These are phyloP conservation scores for Fusarium bulbicola DNA, from an alignment of 2,329 filamentous ascomycete species.

Conservation along the genomic window DNA sequence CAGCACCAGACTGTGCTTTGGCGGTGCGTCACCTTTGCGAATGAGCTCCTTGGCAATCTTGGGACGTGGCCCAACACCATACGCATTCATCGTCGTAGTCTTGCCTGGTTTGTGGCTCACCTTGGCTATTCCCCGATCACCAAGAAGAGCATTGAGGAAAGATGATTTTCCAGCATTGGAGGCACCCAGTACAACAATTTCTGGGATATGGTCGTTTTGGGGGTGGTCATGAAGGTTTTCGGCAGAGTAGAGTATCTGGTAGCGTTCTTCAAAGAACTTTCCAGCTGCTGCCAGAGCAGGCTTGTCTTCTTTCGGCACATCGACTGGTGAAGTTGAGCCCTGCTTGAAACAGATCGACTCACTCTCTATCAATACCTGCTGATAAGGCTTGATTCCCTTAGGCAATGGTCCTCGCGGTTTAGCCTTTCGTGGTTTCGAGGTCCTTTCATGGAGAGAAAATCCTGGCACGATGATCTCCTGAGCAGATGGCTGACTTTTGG, in stretches of 20 bases:
- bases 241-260: constrained; percentile 60
- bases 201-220: constrained; percentile 62
- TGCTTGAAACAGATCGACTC: constrained; percentile 37
- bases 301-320: constrained; percentile 32
- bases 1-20: constrained; percentile 58
- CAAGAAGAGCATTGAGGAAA: constrained; percentile 83
- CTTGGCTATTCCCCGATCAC: constrained; percentile 55
- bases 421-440: neutral
- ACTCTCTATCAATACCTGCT: constrained; percentile 30
- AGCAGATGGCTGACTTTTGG: too few species aligned
- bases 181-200: constrained; percentile 82
- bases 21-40: constrained; percentile 51
- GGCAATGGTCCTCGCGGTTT: constrained; percentile 10
- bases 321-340: constrained; percentile 12
- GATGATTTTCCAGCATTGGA: constrained; percentile 92
- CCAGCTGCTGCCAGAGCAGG: constrained; percentile 42
- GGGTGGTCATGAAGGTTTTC: constrained; percentile 58
- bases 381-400: constrained; percentile 32
- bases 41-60: constrained; percentile 42
- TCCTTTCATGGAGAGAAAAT: neutral
- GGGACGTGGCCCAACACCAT: constrained; percentile 59
- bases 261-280: constrained; percentile 46
- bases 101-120: constrained; percentile 62
- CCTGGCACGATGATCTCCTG: neutral
- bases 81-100: constrained; percentile 65